Percentiles rank a stretch among this genome's conserved stretches.
These are phyloP conservation scores for Diplodia sapinea DNA, from an alignment of 2,329 filamentous ascomycete species.

Conservation along the genomic window DNA sequence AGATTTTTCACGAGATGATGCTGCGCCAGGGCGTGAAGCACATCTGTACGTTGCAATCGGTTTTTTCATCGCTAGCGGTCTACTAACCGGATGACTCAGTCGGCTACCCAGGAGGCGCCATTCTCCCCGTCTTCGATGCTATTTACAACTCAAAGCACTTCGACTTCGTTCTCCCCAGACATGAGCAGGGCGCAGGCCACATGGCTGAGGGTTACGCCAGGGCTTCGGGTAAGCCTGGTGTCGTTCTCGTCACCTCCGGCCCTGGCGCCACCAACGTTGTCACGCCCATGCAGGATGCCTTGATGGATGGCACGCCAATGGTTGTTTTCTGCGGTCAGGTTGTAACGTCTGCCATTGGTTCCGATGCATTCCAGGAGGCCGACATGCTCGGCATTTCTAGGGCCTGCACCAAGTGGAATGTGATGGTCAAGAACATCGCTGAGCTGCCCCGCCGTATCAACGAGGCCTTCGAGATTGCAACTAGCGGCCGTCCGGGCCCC, in stretches of 20 bases:
- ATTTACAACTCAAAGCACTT: slow-evolving; percentile 98
- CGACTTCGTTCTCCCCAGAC: slow-evolving; percentile 91
- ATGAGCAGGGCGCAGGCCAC: slow-evolving; percentile 97
- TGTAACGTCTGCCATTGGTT: slow-evolving; percentile 85
- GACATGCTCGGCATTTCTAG: slow-evolving; percentile 93
- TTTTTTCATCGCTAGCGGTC: slow-evolving; percentile 9
- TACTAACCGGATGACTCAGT: slow-evolving; percentile 44
- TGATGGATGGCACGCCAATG: slow-evolving; percentile 94
- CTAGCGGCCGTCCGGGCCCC: slow-evolving; percentile 88
- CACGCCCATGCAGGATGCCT: slow-evolving; percentile 93
- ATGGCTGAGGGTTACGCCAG: slow-evolving; percentile 98
- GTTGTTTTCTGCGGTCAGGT: slow-evolving; percentile 97
- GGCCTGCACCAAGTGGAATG: slow-evolving; percentile 98
- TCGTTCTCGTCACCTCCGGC: slow-evolving; percentile 95
- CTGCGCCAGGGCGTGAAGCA: slow-evolving; percentile 89
- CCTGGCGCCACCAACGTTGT: slow-evolving; percentile 96
- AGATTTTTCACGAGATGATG: slow-evolving; percentile 99
- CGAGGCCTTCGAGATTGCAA: slow-evolving; percentile 98
- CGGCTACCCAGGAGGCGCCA: slow-evolving; percentile 88
- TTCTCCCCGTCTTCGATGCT: slow-evolving; percentile 96
- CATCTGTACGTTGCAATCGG: slow-evolving; percentile 72
- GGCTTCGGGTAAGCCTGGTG: slow-evolving; percentile 89
- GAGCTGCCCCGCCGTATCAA: slow-evolving; percentile 94
- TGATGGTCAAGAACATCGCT: slow-evolving; percentile 94
- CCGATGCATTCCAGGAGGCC: slow-evolving; percentile 95